phyloP scores from a whole-genome alignment of 202 grass and related monocot genomes.

The Musa balbisiana region DNA sequence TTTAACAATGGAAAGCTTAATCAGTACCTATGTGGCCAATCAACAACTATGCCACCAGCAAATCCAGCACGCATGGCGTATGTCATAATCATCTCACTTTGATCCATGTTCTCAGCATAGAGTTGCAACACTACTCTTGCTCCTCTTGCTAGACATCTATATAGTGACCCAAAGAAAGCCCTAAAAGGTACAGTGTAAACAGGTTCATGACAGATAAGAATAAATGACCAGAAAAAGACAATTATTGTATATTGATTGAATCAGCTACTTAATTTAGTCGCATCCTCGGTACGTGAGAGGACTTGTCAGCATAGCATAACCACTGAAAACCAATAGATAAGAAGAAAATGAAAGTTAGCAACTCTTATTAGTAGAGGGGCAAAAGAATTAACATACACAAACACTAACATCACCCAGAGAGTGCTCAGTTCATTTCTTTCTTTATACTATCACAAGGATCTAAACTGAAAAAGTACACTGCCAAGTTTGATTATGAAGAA shows the following conservation, averaged over 20 bases:
- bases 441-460: too few relatives aligned
- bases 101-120: slow-evolving; percentile 91
- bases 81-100: slow-evolving; percentile 95
- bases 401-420: too few relatives aligned
- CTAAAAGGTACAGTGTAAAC: slow-evolving; percentile 35
- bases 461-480: too few relatives aligned
- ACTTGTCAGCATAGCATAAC: slow-evolving; percentile 20
- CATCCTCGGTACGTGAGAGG: slow-evolving; percentile 11
- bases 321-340: neutral
- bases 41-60: slow-evolving; percentile 82
- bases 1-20: neutral
- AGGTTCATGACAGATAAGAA: slow-evolving; percentile 7
- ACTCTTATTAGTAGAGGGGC: too few relatives aligned
- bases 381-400: too few relatives aligned
- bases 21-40: slow-evolving; percentile 77
- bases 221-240: neutral
- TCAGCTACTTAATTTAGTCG: neutral
- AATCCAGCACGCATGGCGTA: slow-evolving; percentile 95
- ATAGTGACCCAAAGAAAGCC: slow-evolving; percentile 95
- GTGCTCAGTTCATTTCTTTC: too few relatives aligned
- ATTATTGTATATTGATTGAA: neutral
- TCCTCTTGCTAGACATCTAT: slow-evolving; percentile 92
- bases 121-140: slow-evolving; percentile 87
- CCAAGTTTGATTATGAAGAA: too few relatives aligned
- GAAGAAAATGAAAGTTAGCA: neutral